Conservation (phyloP, 495 filamentous ascomycete species). For the Cairneyella variabilis region DNA sequence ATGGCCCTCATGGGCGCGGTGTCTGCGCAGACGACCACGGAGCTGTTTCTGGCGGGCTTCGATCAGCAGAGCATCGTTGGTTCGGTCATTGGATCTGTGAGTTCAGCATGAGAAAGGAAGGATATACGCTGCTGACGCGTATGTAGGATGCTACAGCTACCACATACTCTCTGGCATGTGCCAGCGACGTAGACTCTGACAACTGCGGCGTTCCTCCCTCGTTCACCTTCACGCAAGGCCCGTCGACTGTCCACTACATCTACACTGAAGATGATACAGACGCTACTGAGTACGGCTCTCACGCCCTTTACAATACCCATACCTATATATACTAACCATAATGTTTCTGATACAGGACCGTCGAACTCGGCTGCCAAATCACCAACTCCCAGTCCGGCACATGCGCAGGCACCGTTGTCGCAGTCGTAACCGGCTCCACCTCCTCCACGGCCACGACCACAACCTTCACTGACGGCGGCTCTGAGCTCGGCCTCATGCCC, state of each 20-base stretch:
- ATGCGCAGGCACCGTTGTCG: constrained; percentile 3
- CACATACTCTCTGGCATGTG: constrained; percentile 15
- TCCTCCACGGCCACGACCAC: background rate
- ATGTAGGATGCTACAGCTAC: constrained; percentile 19
- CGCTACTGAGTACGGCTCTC: background rate
- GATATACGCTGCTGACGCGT: background rate
- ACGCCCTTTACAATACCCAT: too few species aligned
- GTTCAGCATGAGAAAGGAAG: background rate
- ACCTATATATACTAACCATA: background rate
- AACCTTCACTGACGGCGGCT: background rate
- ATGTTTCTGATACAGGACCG: constrained; percentile 1
- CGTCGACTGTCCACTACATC: constrained; percentile 11
- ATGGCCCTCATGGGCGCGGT: constrained; percentile 5
- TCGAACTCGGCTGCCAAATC: constrained; percentile 12
- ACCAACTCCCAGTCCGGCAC: constrained; percentile 7
- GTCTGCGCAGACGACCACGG: constrained; percentile 4
- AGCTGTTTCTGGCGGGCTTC: constrained; percentile 11
- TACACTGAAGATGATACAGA: constrained; percentile 1
- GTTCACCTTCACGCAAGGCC: constrained; percentile 19
- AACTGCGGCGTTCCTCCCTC: constrained; percentile 9
- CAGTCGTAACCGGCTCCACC: background rate
- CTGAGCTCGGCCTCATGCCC: background rate
- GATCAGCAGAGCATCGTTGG: constrained; percentile 9
- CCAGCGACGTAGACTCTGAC: background rate
- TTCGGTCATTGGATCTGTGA: constrained; percentile 16